Evolutionary conservation across 208 protist genomes (phyloP), one percentile per base, ranked within the genome.

Genomic region (Acanthamoeba lenticulata): DNA sequence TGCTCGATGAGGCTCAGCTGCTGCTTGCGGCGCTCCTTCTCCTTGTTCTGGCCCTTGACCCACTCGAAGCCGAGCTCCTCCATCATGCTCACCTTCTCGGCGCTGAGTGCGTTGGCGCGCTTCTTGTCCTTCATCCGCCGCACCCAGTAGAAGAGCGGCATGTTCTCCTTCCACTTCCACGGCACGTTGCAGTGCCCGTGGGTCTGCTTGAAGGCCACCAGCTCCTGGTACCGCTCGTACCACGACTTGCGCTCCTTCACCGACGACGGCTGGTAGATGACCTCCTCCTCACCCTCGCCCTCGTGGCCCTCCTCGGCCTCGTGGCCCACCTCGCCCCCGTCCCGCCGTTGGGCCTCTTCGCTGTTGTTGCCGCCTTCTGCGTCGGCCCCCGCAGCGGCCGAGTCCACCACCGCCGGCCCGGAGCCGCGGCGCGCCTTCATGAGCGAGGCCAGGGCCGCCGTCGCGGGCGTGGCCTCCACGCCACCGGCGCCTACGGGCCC

Each of bases 21-120:
- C 85, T 90, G 85, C 55, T 69, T 60, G 49, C 85, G 49, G 13
- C 85, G 49, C 85, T 90, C 85, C 85, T 90, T 90, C n/a, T 90
- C 85, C 60, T 90, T 90, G 60, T 90, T 90, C 42, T 90, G 85
- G n/a, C 85, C 85, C 60, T 90, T 90, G 85, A 90, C 85, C 85
- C 85, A 90, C 85, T 90, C 85, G 55, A 90, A 90, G n/a, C 85
- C 85, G 36, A 90, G 29, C 60, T 90, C 85, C 52, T 90, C 85
- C 85, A 90, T 69, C 49, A 90, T 15, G 13, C 19, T 13, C 40
- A 90, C 42, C 60, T 90, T 90, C n/a, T 90, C 85, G 49, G 85
- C 29, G 49, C 49, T 90, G 55, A 90, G 44, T 15, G 60, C 55
- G 24, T 69, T 69, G 36, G 85, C 45, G 27, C 85, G 29, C 42